Percentiles rank a stretch among this genome's conserved stretches.
Evolutionary conservation across 2,329 filamentous ascomycete genomes (phyloP).

Genomic region (Neobulgaria alba): DNA sequence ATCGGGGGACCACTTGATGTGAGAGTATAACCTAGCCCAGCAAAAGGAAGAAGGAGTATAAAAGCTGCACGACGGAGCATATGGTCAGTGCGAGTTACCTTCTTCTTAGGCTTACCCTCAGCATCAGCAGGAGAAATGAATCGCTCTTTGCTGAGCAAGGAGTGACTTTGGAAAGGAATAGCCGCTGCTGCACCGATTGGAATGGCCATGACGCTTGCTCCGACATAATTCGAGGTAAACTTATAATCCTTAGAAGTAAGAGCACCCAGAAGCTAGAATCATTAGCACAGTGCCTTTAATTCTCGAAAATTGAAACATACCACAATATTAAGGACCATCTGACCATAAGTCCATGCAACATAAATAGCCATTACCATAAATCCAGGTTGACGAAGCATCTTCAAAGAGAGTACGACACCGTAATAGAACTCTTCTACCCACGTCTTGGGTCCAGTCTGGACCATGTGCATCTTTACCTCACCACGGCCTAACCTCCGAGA

Average conservation of each 20-base stretch:
- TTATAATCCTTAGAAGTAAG: constrained; percentile 61
- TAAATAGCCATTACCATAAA: constrained; percentile 68
- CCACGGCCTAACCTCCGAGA: constrained; percentile 57
- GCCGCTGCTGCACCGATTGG: constrained; percentile 61
- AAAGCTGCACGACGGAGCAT: constrained; percentile 60
- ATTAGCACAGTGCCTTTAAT: constrained; percentile 7
- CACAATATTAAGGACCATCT: constrained; percentile 64
- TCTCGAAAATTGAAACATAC: constrained; percentile 36
- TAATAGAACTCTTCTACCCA: constrained; percentile 72
- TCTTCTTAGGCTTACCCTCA: constrained; percentile 56
- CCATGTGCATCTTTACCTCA: constrained; percentile 69
- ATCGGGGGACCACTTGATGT: constrained; percentile 54
- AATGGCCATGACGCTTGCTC: constrained; percentile 55
- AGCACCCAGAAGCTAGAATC: constrained; percentile 52
- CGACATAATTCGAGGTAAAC: constrained; percentile 56
- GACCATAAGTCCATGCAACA: constrained; percentile 69
- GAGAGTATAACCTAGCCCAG: constrained; percentile 58
- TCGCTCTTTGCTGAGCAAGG: constrained; percentile 57
- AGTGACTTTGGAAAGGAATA: constrained; percentile 66
- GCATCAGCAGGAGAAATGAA: constrained; percentile 51
- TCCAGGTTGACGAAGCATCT: constrained; percentile 67
- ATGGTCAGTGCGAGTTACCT: constrained; percentile 63
- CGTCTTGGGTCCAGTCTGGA: constrained; percentile 62
- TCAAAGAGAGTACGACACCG: constrained; percentile 54
- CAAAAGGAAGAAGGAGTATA: constrained; percentile 56